These are phyloP conservation scores for Penicillium freii DNA, from an alignment of 2,329 filamentous ascomycete genomes.

Conservation along the genomic window DNA sequence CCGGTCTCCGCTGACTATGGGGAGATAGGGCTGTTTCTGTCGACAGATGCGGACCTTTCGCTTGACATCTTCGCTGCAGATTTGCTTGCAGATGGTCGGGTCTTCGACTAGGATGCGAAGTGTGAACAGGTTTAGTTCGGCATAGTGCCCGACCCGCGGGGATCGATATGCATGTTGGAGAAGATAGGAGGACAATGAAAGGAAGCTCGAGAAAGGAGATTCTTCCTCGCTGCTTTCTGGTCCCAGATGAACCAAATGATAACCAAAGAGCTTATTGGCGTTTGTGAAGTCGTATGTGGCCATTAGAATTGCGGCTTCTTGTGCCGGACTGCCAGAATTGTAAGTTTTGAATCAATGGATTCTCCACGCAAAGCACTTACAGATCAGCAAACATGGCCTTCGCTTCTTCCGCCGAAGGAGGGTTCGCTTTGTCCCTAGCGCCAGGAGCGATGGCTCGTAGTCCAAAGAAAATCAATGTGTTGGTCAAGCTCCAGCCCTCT, in stretches of 20 bases:
- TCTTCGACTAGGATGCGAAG: conserved; percentile 87
- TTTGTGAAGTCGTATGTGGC: conserved; percentile 91
- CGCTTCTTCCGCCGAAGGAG: conserved; percentile 72
- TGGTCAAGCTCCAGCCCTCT: conserved; percentile 81
- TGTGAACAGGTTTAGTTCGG: conserved; percentile 79
- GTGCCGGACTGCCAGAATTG: conserved; percentile 61
- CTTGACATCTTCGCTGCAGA: conserved; percentile 77
- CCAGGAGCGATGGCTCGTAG: conserved; percentile 72
- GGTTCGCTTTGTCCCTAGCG: conserved; percentile 57
- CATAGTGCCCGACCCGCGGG: conserved; percentile 72
- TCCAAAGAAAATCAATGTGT: conserved; percentile 79
- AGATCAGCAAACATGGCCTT: conserved; percentile 77
- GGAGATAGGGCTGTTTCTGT: conserved; percentile 82
- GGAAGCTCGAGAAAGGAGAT: conserved; percentile 73
- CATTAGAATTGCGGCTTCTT: conserved; percentile 75
- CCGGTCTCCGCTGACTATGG: conserved; percentile 68
- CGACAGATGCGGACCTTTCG: conserved; percentile 77
- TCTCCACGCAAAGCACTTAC: conserved; percentile 44
- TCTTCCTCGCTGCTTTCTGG: conserved; percentile 63
- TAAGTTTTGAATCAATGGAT: conserved; percentile 26
- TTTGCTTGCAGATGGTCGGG: conserved; percentile 71
- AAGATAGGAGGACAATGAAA: conserved; percentile 89
- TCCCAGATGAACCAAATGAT: conserved; percentile 68
- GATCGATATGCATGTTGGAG: conserved; percentile 91
- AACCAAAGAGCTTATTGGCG: conserved; percentile 92